Base-by-base conservation (phyloP, 2,329 filamentous ascomycete species). In the Neonectria punicea region DNA sequence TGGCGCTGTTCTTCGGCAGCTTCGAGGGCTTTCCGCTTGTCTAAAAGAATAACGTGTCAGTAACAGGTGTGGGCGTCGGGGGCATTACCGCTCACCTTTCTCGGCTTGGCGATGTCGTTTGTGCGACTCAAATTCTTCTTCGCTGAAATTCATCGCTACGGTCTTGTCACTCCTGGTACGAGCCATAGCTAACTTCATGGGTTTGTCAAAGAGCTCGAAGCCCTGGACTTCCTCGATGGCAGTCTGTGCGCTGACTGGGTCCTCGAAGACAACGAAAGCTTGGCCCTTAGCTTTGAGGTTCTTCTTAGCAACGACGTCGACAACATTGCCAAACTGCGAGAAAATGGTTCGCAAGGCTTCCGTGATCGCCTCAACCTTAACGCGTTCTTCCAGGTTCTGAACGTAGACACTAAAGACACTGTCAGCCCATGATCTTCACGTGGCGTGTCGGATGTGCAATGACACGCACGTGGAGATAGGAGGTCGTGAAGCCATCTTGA, bases 221-320 rank as follows among this genome's bases (percentile, higher is more conserved):
- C 93, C 95, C 74, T 98, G 92, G 67, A 97, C 86, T 73, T 97
- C 93, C 56, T 97, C 93, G 67, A 98, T 92, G 18, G 96, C 95
- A 68, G 89, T 87, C 57, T 87, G 84, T 4, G 94, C 94, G n/a
- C 90, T 88, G 60, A 94, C 92, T n/a, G 91, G 83, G 66, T 85
- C 87, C 73, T 97, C 93, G 78, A 94, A 98, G 50, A 98, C 94
- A 54, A 99, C 83, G 77, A 99, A 99, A 1, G 96, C 96, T 81
- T 99, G 96, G 13, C 96, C 96, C 78, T 97, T 98, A 47, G 93
- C 93, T 78, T 93, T 94, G 32, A 98, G 81, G 79, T 97, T 98
- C 69, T 89, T 93, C 83, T 97, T 97, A 49, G 93, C 93, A 65
- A 97, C 87, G 56, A 97, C 88, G 68, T 97, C 94, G 72, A 97